Percentiles rank a stretch among this genome's conserved stretches.
phyloP scores from a whole-genome alignment of 345 rosid species.

The Populus deltoides region DNA sequence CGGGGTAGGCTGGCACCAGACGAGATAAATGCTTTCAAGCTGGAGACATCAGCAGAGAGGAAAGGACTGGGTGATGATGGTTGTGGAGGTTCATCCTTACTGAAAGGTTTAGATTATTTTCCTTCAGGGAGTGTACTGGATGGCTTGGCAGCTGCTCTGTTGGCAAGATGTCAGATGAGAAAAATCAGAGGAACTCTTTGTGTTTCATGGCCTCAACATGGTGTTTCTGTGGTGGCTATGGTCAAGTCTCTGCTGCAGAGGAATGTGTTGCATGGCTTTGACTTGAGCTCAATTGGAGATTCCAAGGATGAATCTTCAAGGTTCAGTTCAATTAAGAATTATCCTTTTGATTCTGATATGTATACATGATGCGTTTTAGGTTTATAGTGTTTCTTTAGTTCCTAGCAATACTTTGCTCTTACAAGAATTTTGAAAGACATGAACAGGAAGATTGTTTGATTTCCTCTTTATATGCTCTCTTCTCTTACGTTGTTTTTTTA shows the following conservation, averaged over 20 bases:
- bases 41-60: constrained; percentile 72
- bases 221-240: constrained; percentile 48
- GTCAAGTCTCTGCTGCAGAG: constrained; percentile 45
- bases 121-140: constrained; percentile 90
- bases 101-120: constrained; percentile 61
- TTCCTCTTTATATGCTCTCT: no score
- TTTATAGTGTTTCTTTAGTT: not conserved
- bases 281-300: constrained; percentile 26
- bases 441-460: not conserved
- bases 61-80: constrained; percentile 21
- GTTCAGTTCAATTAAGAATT: constrained; percentile 38
- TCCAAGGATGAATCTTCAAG: constrained; percentile 23
- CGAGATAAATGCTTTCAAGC: constrained; percentile 65
- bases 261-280: constrained; percentile 46
- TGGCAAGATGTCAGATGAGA: constrained; percentile 68
- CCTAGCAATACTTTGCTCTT: not conserved
- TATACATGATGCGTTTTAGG: constrained; percentile 42
- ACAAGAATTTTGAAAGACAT: not conserved
- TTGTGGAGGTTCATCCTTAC: constrained; percentile 31
- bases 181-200: constrained; percentile 69
- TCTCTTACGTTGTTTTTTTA: no score
- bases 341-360: constrained; percentile 53
- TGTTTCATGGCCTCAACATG: constrained; percentile 77
- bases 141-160: constrained; percentile 79
- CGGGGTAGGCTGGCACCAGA: constrained; percentile 77